These are phyloP conservation scores for Abelmoschus esculentus DNA, from an alignment of 345 rosid species.

Conservation along the genomic window DNA sequence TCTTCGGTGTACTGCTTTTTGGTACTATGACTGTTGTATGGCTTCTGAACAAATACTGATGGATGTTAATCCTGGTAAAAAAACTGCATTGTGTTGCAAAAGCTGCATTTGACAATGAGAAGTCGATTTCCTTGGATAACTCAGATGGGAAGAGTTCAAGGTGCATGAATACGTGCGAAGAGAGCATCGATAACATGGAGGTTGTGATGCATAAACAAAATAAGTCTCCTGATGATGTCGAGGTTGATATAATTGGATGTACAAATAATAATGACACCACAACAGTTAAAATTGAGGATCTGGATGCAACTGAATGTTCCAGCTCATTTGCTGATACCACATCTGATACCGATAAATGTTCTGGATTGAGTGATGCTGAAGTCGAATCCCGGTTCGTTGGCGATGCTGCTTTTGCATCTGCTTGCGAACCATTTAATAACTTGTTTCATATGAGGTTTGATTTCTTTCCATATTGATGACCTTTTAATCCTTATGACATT, in stretches of 20 bases:
- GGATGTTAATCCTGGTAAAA: slow-evolving; percentile 34
- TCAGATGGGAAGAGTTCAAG: slow-evolving; percentile 22
- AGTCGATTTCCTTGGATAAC: slow-evolving; percentile 18
- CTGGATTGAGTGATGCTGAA: slow-evolving; percentile 65
- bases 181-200: slow-evolving; percentile 7
- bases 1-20: background rate
- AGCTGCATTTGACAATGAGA: slow-evolving; percentile 28
- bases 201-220: slow-evolving; percentile 18
- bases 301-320: slow-evolving; percentile 81
- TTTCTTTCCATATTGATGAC: background rate
- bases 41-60: slow-evolving; percentile 26
- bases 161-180: slow-evolving; percentile 17
- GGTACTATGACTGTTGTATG: slow-evolving; percentile 22
- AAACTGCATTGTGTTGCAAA: slow-evolving; percentile 16
- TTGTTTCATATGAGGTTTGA: slow-evolving; percentile 53
- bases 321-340: slow-evolving; percentile 73
- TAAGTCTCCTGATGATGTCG: slow-evolving; percentile 1
- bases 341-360: slow-evolving; percentile 39
- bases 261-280: slow-evolving; percentile 17
- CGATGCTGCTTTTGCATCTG: slow-evolving; percentile 45
- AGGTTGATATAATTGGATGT: slow-evolving; percentile 36
- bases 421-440: slow-evolving; percentile 46
- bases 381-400: slow-evolving; percentile 62
- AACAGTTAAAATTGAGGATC: slow-evolving; percentile 37
- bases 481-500: background rate